A percentile compares a stretch with the other conserved stretches of the same genome.
Evolutionary conservation across 495 filamentous ascomycete genomes (phyloP).

Genomic region (Trichocladium uniseriatum): DNA sequence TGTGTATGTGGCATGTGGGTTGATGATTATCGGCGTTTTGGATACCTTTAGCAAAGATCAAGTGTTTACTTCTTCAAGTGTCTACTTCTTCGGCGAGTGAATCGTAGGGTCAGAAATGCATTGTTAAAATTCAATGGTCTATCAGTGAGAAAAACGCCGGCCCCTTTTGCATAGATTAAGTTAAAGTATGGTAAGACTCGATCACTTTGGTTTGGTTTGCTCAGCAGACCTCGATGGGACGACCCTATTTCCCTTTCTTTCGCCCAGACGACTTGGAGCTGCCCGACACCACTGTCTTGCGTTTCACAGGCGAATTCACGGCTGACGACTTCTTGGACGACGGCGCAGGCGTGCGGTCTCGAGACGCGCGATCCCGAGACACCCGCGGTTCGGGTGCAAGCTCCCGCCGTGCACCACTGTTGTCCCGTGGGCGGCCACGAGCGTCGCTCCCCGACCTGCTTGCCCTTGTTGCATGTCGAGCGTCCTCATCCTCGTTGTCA

Average conservation of each 20-base stretch:
- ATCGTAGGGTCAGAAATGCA: slow-evolving; percentile 2
- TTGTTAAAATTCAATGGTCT: slow-evolving; percentile 21
- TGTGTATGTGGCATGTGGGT: not conserved
- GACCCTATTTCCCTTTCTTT: slow-evolving; percentile 21
- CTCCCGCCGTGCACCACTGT: slow-evolving; percentile 16
- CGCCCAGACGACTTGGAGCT: slow-evolving; percentile 15
- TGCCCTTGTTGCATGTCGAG: not conserved
- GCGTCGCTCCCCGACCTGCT: slow-evolving; percentile 5
- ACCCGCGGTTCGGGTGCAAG: slow-evolving; percentile 16
- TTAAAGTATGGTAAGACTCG: not conserved
- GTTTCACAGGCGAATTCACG: slow-evolving; percentile 17
- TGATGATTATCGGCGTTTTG: not conserved
- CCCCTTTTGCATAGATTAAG: not conserved
- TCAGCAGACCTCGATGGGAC: not conserved
- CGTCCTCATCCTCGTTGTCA: slow-evolving; percentile 1
- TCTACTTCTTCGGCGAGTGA: not conserved
- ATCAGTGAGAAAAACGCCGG: slow-evolving; percentile 10
- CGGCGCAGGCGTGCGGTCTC: slow-evolving; percentile 13
- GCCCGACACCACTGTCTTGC: slow-evolving; percentile 19
- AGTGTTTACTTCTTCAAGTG: not conserved
- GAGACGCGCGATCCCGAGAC: too few species aligned
- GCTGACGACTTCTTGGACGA: slow-evolving; percentile 21
- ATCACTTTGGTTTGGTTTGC: slow-evolving; percentile 1
- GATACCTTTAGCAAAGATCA: not conserved
- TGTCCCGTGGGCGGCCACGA: slow-evolving; percentile 8